Percentiles rank a stretch among this genome's conserved stretches.
Evolutionary conservation across 192 early-diverging fungal species (phyloP).

Genomic region (Coemansia javaensis): DNA sequence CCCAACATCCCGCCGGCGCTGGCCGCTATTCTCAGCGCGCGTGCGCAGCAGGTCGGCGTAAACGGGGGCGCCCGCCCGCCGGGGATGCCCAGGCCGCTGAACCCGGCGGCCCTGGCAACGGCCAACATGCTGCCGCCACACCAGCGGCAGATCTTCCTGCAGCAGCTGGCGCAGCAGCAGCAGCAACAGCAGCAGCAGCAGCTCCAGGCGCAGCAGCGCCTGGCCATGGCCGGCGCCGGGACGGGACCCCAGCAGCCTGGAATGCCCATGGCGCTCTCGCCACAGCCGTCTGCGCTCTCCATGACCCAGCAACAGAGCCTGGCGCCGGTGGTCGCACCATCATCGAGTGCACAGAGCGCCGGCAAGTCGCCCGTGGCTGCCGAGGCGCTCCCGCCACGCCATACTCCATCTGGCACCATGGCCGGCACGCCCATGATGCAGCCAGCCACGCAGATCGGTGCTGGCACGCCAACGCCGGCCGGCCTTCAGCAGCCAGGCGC

Average conservation of each 20-base stretch:
- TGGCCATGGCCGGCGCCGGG: not conserved
- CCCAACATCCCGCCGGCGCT: slow-evolving; percentile 33
- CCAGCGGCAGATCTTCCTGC: slow-evolving; percentile 36
- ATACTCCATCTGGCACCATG: slow-evolving; percentile 6
- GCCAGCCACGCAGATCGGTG: not conserved
- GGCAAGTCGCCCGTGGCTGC: slow-evolving; percentile 8
- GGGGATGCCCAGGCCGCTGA: slow-evolving; percentile 11
- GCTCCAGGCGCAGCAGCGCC: slow-evolving; percentile 12
- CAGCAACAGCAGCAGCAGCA: slow-evolving; percentile 15
- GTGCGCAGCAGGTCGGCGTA: slow-evolving; percentile 23
- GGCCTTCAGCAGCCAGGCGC: not conserved
- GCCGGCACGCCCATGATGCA: slow-evolving; percentile 16
- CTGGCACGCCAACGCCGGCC: not conserved
- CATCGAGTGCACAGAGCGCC: not conserved
- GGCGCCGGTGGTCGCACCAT: slow-evolving; percentile 5
- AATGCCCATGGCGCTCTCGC: slow-evolving; percentile 11
- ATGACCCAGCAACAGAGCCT: slow-evolving; percentile 15
- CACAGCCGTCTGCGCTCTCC: slow-evolving; percentile 9
- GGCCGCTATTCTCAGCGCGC: slow-evolving; percentile 36
- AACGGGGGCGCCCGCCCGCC: slow-evolving; percentile 10
- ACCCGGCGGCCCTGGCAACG: slow-evolving; percentile 15
- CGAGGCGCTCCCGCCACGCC: slow-evolving; percentile 2
- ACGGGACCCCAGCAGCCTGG: slow-evolving; percentile 7
- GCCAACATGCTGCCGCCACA: slow-evolving; percentile 34
- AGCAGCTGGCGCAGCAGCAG: slow-evolving; percentile 37